Conservation (phyloP, 164 flowering plant genomes). For the Stephania cephalantha region DNA sequence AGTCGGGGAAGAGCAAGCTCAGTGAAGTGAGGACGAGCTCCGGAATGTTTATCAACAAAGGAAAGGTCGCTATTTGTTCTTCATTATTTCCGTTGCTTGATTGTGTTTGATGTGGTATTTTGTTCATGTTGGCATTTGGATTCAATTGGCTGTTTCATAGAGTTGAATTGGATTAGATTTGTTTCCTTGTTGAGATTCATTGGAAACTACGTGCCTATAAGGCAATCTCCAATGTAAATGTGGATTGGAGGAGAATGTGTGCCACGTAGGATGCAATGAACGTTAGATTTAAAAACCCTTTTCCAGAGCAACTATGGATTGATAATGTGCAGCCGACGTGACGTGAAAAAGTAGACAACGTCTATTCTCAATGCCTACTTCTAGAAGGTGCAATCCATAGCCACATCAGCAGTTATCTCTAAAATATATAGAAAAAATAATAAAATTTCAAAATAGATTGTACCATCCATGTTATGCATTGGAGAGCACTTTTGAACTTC, state of each 20-base stretch:
- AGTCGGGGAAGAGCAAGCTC: conserved; percentile 67
- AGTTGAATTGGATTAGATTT: background rate
- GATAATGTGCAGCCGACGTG: too few relatives aligned
- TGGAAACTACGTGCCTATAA: background rate
- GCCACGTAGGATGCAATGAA: too few relatives aligned
- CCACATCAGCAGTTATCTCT: too few relatives aligned
- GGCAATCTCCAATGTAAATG: background rate
- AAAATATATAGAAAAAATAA: too few relatives aligned
- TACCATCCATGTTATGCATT: too few relatives aligned
- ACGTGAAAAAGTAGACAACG: too few relatives aligned
- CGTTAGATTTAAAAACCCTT: too few relatives aligned
- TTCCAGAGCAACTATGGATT: too few relatives aligned
- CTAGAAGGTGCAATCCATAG: background rate
- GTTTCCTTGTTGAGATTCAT: background rate
- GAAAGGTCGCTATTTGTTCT: conserved; percentile 43
- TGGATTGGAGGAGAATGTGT: too few relatives aligned
- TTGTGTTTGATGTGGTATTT: background rate
- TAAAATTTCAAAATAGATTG: too few relatives aligned
- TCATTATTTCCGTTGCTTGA: conserved; percentile 2
- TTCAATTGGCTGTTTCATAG: background rate
- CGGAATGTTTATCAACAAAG: conserved; percentile 79
- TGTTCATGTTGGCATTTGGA: background rate
- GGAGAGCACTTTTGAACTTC: too few relatives aligned
- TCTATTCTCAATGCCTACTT: too few relatives aligned
- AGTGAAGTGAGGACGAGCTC: conserved; percentile 97